phyloP scores from a whole-genome alignment of 495 filamentous ascomycete genomes.

The Aspergillus mulundensis region DNA sequence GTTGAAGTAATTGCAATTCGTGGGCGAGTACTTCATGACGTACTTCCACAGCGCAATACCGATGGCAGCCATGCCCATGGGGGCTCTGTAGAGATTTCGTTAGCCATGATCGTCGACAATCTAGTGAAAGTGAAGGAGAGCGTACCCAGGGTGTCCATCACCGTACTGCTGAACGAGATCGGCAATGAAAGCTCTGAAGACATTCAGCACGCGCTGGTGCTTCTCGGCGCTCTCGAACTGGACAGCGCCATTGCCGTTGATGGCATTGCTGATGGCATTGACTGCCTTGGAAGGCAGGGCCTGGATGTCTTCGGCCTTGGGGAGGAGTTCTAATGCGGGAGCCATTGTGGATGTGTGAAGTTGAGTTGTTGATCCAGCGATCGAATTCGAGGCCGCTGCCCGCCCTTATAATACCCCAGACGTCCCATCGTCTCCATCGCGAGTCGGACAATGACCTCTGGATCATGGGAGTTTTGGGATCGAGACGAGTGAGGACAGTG shows the following conservation, averaged over 20 bases:
- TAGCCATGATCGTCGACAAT: background rate
- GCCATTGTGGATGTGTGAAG: background rate
- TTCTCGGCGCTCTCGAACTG: constrained; percentile 1
- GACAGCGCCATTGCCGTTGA: background rate
- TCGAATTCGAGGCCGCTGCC: background rate
- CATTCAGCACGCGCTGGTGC: constrained; percentile 3
- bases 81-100: background rate
- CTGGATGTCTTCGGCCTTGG: background rate
- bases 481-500: background rate
- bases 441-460: background rate
- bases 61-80: constrained; percentile 55
- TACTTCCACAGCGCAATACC: constrained; percentile 50
- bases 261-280: background rate
- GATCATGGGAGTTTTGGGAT: background rate
- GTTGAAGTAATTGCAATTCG: constrained; percentile 44
- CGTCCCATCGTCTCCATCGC: background rate
- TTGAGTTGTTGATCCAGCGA: background rate
- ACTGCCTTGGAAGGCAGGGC: background rate
- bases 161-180: constrained; percentile 4
- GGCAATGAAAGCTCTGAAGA: constrained; percentile 2
- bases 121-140: background rate
- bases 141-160: constrained; percentile 2
- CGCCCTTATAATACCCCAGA: background rate
- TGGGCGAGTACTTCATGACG: constrained; percentile 46
- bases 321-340: background rate